Base-by-base conservation (phyloP, 306 rosid species). In the Alnus glutinosa region DNA sequence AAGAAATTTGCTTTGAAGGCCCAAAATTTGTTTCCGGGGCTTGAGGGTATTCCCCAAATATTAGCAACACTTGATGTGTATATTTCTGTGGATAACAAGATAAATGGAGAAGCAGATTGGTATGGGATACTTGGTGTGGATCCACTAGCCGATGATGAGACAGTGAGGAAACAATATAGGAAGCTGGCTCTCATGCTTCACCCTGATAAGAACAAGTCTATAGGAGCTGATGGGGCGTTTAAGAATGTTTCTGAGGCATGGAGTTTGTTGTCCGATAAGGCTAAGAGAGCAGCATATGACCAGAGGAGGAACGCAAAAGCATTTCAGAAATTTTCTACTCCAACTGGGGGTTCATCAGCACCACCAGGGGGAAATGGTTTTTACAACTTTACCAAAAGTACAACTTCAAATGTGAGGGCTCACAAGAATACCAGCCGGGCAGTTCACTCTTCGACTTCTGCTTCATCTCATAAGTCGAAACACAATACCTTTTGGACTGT, bases 111-210 rank as follows among this genome's bases (percentile, higher is more conserved):
- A 79, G 80, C 88, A 16, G 98, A 95, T 87, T 92, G 95, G 97
- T 92, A 95, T 44, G 93, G 92, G n/a, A 82, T 92, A 50, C 97
- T 92, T n/a, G 96, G 97, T 77, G 87, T 83, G 37, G 85, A 87
- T 49, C 89, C 91, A 4, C 39, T 34, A 74, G 89, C 98, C 1
- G 94, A 95, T 49, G 98, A 92, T 32, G 98, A 92, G 70, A 80
- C 88, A 1, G 88, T 95, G 72, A 84, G 92, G 81, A 91, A 83
- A 68, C 89, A 90, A 13, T 95, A 91, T 73, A 89, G 96, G 90
- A 95, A 91, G 85, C 88, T 92, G 74, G 98, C 98, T 80, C 92
- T 95, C 37, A 84, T 83, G 89, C 97, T 92, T 85, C 98, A 95
- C 78, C 98, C 98, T 19, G 98, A 92, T 76, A 92, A 95, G 87